Percentiles rank a stretch among this genome's conserved stretches.
phyloP scores from a whole-genome alignment of 768 basidiomycete genomes.

The Kwoniella bestiolae region DNA sequence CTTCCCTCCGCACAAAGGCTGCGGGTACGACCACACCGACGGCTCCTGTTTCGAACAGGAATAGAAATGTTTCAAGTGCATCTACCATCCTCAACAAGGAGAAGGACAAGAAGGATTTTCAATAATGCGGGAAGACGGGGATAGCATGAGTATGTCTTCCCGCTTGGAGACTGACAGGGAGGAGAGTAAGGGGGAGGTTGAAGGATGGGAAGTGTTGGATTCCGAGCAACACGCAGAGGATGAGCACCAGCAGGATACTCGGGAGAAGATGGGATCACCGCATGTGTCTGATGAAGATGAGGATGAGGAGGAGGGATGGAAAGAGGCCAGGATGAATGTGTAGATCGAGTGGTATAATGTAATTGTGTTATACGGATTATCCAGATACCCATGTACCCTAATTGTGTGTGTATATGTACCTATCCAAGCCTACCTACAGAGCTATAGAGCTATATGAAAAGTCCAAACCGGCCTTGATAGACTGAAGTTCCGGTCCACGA shows the following conservation, averaged over 20 bases:
- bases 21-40: not conserved
- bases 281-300: slow-evolving; percentile 9
- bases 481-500: too few relatives aligned
- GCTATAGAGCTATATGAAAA: too few relatives aligned
- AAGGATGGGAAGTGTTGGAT: slow-evolving; percentile 37
- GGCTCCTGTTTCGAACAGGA: not conserved
- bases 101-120: slow-evolving; percentile 41
- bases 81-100: not conserved
- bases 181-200: not conserved
- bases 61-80: not conserved
- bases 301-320: slow-evolving; percentile 34
- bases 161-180: slow-evolving; percentile 13
- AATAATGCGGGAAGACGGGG: slow-evolving; percentile 42
- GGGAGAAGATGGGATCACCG: too few relatives aligned
- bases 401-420: too few relatives aligned
- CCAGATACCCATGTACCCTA: too few relatives aligned
- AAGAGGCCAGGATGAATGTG: slow-evolving; percentile 31
- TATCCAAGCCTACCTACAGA: too few relatives aligned
- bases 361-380: not conserved
- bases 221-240: not conserved
- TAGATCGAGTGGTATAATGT: not conserved
- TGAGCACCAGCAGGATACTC: too few relatives aligned
- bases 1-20: not conserved
- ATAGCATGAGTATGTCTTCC: slow-evolving; percentile 30
- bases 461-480: too few relatives aligned